These are phyloP conservation scores for Wickerhamiella sorbophila DNA, from an alignment of 805 yeast genomes.

Conservation along the genomic window DNA sequence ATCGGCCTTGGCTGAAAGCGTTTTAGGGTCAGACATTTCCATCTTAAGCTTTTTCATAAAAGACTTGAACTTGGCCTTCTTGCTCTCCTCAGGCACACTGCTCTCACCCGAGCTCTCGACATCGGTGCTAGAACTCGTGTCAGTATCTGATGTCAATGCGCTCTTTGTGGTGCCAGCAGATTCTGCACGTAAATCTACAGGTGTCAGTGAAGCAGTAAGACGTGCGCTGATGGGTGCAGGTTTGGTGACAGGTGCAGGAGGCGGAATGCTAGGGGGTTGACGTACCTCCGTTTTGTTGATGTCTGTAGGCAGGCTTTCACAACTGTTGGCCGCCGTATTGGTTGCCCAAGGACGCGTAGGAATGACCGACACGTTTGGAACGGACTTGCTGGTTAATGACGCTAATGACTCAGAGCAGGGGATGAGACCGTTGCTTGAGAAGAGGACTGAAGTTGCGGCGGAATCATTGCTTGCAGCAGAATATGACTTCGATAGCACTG, in stretches of 20 bases:
- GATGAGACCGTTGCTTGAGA: not conserved
- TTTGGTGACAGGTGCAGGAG: slow-evolving; percentile 1
- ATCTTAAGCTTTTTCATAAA: slow-evolving; percentile 8
- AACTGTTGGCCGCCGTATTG: not conserved
- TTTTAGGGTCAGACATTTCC: slow-evolving; percentile 2
- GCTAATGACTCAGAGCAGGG: not conserved
- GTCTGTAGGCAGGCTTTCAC: not conserved
- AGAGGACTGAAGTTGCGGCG: not conserved
- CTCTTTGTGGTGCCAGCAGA: not conserved
- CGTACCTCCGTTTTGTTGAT: not conserved
- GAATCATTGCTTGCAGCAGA: not conserved
- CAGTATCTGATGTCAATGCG: not conserved
- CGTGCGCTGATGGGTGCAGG: not conserved
- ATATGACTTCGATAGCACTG: not conserved
- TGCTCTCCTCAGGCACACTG: not conserved
- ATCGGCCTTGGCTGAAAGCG: too few relatives aligned
- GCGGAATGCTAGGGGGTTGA: slow-evolving; percentile 6
- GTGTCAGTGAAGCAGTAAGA: not conserved
- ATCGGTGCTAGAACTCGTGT: not conserved
- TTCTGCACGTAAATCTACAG: not conserved
- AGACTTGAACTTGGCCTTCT: not conserved
- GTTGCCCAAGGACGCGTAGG: not conserved
- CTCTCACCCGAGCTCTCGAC: not conserved
- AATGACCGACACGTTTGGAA: not conserved
- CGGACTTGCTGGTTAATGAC: not conserved